These are phyloP conservation scores for Arxiozyma telluris DNA, from an alignment of 1,139 yeast genomes.

Conservation along the genomic window DNA sequence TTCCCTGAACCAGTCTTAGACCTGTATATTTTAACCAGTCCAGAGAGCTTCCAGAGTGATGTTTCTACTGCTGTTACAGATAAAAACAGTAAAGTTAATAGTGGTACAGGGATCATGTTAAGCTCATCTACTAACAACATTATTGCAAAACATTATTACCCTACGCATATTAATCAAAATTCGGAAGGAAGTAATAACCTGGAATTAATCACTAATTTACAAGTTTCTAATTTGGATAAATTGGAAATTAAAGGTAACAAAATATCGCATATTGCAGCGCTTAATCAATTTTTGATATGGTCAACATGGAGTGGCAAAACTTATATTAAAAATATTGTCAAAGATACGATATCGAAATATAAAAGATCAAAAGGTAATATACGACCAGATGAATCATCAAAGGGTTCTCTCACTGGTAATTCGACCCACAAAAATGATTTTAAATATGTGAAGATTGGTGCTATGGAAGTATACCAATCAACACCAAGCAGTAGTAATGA, in stretches of 20 bases:
- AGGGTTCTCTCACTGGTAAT: constrained; percentile 8
- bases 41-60: constrained; percentile 5
- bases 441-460: constrained; percentile 3
- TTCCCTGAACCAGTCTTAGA: constrained; percentile 27
- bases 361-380: constrained; percentile 17
- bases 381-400: constrained; percentile 16
- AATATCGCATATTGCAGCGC: constrained; percentile 11
- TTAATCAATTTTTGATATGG: constrained; percentile 8
- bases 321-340: constrained; percentile 7
- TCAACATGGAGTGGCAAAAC: constrained; percentile 23
- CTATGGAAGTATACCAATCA: neutral
- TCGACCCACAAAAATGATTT: neutral
- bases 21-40: constrained; percentile 6
- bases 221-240: neutral
- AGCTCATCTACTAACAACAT: constrained; percentile 11
- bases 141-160: constrained; percentile 4
- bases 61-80: constrained; percentile 8
- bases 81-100: neutral
- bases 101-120: constrained; percentile 1
- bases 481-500: neutral
- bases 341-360: constrained; percentile 2
- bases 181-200: neutral
- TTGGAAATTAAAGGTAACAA: constrained; percentile 5
- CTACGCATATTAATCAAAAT: neutral
- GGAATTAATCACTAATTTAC: neutral